Conservation (phyloP, 331 rosid species). For the Cucumis variabilis region DNA sequence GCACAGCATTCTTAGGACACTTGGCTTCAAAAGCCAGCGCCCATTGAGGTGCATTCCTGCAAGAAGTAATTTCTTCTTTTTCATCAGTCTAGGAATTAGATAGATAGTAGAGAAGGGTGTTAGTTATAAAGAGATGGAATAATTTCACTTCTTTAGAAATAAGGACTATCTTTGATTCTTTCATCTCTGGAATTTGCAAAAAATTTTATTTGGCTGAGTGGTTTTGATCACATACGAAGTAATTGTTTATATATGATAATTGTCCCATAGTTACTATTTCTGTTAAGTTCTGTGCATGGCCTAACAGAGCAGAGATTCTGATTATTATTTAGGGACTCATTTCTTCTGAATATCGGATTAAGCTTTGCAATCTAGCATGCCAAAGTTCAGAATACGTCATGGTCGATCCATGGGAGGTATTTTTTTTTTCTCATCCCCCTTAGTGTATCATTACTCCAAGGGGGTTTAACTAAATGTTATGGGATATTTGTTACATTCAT, state of each 20-base stretch:
- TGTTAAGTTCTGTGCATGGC: conserved; percentile 3
- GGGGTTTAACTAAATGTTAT: not conserved
- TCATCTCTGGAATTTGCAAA: not conserved
- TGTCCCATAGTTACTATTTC: not conserved
- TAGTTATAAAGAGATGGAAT: not conserved
- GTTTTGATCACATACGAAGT: not conserved
- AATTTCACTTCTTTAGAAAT: not conserved
- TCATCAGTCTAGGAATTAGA: not conserved
- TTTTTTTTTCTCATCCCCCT: not conserved
- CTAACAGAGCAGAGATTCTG: conserved; percentile 1
- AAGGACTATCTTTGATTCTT: not conserved
- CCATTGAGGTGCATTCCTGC: not conserved
- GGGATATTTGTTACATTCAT: not conserved
- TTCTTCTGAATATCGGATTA: conserved; percentile 77
- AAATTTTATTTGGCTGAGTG: not conserved
- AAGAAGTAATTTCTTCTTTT: not conserved
- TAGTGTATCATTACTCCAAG: not conserved
- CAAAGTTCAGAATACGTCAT: conserved; percentile 77
- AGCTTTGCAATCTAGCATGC: conserved; percentile 71
- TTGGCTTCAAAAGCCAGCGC: not conserved
- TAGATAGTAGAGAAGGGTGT: not conserved
- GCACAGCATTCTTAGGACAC: not conserved
- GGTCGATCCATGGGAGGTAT: conserved; percentile 99
- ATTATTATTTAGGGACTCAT: conserved; percentile 56
- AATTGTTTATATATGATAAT: not conserved